phyloP scores from a whole-genome alignment of 148 eudicot species.

The Talinum fruticosum region DNA sequence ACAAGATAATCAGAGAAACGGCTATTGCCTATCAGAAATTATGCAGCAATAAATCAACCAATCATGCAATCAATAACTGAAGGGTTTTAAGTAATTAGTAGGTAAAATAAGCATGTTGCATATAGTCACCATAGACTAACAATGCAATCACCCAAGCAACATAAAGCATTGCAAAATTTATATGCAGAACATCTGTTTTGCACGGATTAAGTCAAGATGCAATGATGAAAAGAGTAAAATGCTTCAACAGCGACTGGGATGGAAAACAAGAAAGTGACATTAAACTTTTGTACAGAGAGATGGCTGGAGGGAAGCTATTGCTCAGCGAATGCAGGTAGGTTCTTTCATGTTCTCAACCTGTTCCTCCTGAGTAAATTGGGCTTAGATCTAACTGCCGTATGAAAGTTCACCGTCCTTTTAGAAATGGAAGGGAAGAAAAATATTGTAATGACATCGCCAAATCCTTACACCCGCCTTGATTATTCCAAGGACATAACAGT shows the following conservation, averaged over 20 bases:
- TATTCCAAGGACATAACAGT: background rate
- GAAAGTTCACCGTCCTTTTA: constrained; percentile 5
- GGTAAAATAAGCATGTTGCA: background rate
- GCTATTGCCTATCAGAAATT: background rate
- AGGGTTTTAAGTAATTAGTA: background rate
- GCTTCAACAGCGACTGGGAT: background rate
- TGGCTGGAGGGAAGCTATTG: no score
- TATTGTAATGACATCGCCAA: background rate
- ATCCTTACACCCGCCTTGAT: background rate
- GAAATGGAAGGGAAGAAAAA: background rate
- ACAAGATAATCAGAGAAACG: constrained; percentile 13
- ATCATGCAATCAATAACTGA: background rate
- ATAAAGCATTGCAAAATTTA: no score
- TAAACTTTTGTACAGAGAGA: no score
- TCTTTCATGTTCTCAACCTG: no score
- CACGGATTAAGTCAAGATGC: background rate
- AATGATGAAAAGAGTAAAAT: background rate
- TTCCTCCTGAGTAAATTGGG: background rate
- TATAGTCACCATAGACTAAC: no score
- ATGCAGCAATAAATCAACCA: background rate
- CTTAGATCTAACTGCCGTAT: background rate
- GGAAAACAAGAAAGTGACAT: background rate
- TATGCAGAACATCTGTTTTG: no score
- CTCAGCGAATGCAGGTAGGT: no score
- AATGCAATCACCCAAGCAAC: no score